A percentile compares a stretch with the other conserved stretches of the same genome.
phyloP scores from a whole-genome alignment of 169 alveolate species.

The Plasmodium relictum region DNA sequence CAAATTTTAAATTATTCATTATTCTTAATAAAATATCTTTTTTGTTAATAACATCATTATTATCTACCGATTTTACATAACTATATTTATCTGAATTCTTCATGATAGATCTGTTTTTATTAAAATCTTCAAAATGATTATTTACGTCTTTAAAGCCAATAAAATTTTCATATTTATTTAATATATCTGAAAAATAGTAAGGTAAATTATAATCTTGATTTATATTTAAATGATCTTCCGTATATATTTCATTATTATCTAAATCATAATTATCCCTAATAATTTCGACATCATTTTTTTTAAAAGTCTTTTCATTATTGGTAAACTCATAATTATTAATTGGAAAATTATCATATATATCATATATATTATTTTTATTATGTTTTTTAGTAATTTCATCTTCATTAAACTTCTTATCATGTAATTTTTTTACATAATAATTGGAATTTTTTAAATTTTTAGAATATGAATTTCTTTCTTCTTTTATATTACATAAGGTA shows the following conservation, averaged over 20 bases:
- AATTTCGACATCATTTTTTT: conserved; percentile 39
- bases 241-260: conserved; percentile 10
- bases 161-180: conserved; percentile 36
- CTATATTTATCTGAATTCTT: conserved; percentile 35
- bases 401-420: conserved; percentile 7
- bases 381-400: background rate
- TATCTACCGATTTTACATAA: conserved; percentile 17
- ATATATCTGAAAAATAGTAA: conserved; percentile 19
- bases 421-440: conserved; percentile 12
- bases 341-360: conserved; percentile 3
- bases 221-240: conserved; percentile 2
- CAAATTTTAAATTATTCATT: conserved; percentile 45
- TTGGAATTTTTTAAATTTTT: background rate
- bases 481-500: background rate
- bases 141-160: background rate
- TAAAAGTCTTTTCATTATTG: background rate
- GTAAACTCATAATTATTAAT: background rate
- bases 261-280: conserved; percentile 3
- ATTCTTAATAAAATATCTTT: conserved; percentile 31
- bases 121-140: background rate
- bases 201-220: background rate
- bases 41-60: conserved; percentile 6
- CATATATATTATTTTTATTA: background rate
- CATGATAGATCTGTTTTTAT: background rate
- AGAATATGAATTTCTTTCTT: background rate